A percentile compares a stretch with the other conserved stretches of the same genome.
Conservation (phyloP, 2,329 filamentous ascomycete species). For the Penicillium griseofulvum region DNA sequence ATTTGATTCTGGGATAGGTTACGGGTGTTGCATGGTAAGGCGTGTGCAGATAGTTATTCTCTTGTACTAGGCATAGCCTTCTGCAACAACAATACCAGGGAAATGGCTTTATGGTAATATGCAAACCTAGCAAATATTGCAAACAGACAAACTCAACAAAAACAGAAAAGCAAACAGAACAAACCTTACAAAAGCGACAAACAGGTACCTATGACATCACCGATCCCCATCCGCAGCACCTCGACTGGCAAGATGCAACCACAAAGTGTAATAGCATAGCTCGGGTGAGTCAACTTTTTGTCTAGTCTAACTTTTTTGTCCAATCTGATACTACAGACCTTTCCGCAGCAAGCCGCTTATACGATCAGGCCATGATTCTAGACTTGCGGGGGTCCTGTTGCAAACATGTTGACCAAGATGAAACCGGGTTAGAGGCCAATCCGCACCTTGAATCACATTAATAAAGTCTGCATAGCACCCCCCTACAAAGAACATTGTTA, state of each 20-base stretch:
- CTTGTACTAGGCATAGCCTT: not conserved
- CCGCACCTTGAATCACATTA: conserved; percentile 3
- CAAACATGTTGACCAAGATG: conserved; percentile 19
- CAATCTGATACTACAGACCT: conserved; percentile 11
- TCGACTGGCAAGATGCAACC: conserved; percentile 15
- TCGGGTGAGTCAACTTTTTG: conserved; percentile 8
- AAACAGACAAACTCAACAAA: conserved; percentile 12
- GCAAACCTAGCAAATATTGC: not conserved
- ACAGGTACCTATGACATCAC: conserved; percentile 22
- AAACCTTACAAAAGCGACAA: conserved; percentile 20
- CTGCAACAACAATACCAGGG: too few species aligned
- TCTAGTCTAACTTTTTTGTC: not conserved
- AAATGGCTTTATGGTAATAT: too few species aligned
- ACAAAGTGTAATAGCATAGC: conserved; percentile 6
- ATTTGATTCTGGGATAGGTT: too few species aligned
- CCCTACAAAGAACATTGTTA: not conserved
- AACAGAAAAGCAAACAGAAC: conserved; percentile 12
- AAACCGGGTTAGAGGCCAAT: conserved; percentile 18
- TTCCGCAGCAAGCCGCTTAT: conserved; percentile 2
- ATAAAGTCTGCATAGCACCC: not conserved
- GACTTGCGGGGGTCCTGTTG: conserved; percentile 22
- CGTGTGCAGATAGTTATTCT: too few species aligned
- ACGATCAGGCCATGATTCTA: conserved; percentile 14
- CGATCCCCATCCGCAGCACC: not conserved
- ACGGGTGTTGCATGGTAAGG: too few species aligned